Evolutionary conservation across 768 basidiomycete genomes (phyloP), one percentile per base, ranked within the genome.

Genomic region (Amyloporia xantha): DNA sequence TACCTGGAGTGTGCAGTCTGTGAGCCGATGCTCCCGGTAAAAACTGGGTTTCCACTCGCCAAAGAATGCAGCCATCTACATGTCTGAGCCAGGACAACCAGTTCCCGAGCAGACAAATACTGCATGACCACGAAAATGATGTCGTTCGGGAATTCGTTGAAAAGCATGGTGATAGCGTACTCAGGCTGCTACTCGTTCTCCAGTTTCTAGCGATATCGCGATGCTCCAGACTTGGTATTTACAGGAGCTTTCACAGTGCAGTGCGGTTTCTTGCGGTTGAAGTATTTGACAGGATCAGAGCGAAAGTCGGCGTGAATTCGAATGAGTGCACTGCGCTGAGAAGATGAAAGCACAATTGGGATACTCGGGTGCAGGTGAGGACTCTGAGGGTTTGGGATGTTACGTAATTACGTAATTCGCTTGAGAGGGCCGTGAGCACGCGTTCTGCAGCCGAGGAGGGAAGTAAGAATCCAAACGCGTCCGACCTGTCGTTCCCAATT

Each of bases 111-210:
- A 48, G 66, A 61, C 39, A 82, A 66, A 46, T 67, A 55, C 52
- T 72, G 70, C 51, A 83, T 57, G 56, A 84, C 58, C 45, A 79
- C 62, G 46, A 84, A 65, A 51, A 83, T 59, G 43, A 86, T 63
- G 62, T 86, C 84, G 38, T 61, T 63, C 26, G 82, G 79, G 30
- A 85, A 63, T n/a, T 24, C n/a, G 12, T 48, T 36, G 27, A 52
- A 43, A 41, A 19, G 36, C 54, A 55, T 49, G 20, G 39, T 23
- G 9, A 39, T 20, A 39, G 6, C 20, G 38, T 10, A 7, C 7
- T n/a, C n/a, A n/a, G n/a, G n/a, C n/a, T n/a, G n/a, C n/a, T n/a
- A n/a, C n/a, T n/a, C n/a, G n/a, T n/a, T n/a, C n/a, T n/a, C n/a
- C n/a, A n/a, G n/a, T n/a, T n/a, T n/a, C n/a, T n/a, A n/a, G n/a